Conservation (phyloP, 1,284 basidiomycete species). For the Puccinia hordei region DNA sequence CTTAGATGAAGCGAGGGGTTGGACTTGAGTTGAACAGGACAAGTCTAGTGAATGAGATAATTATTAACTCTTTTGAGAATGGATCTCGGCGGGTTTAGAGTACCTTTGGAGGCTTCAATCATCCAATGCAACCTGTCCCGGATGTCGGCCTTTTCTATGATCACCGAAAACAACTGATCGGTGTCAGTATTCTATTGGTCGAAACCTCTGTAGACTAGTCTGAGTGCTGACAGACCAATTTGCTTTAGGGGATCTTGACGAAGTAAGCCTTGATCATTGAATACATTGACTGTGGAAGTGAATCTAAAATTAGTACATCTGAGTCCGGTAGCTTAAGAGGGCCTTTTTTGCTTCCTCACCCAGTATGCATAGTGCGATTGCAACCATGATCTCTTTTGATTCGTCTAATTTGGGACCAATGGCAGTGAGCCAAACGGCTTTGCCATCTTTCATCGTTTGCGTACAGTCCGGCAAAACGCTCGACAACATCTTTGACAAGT, state of each 20-base stretch:
- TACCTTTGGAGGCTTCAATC: constrained; percentile 68
- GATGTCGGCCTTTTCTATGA: constrained; percentile 66
- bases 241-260: background rate
- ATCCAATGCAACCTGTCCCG: constrained; percentile 77
- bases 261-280: constrained; percentile 8
- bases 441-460: constrained; percentile 8
- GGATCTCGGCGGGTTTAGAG: constrained; percentile 71
- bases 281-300: constrained; percentile 10
- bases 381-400: constrained; percentile 35
- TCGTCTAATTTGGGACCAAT: constrained; percentile 14
- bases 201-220: background rate
- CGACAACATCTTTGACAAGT: constrained; percentile 27
- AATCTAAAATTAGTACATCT: background rate
- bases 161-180: constrained; percentile 16
- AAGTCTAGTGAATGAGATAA: constrained; percentile 65
- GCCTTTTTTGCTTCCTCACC: constrained; percentile 2
- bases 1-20: too few species aligned
- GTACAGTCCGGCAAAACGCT: constrained; percentile 21
- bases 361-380: constrained; percentile 38
- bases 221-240: background rate
- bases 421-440: constrained; percentile 19
- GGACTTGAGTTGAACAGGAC: background rate
- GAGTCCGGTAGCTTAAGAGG: background rate
- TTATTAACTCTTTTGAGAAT: constrained; percentile 78
- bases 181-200: background rate